Conservation (phyloP, 768 basidiomycete species). For the Lepiota venenata region DNA sequence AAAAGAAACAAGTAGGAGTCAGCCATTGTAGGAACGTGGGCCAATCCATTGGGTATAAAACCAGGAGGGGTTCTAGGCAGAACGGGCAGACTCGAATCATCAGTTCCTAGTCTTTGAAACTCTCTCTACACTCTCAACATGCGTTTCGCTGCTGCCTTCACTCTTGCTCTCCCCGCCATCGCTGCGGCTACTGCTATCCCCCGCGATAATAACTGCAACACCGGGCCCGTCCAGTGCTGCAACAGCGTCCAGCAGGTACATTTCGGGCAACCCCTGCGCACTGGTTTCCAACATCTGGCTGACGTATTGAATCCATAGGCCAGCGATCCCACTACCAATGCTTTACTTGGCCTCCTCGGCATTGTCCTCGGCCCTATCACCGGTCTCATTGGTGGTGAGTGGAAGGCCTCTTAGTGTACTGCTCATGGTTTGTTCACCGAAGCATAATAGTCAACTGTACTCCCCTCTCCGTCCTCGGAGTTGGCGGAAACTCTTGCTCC, state of each 20-base stretch:
- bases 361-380: conserved; percentile 16
- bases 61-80: no score
- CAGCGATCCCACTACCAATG: background rate
- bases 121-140: conserved; percentile 15
- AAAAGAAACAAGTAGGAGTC: no score
- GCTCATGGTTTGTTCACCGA: background rate
- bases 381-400: conserved; percentile 17
- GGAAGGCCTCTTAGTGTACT: conserved; percentile 5
- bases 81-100: background rate
- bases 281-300: background rate
- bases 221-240: conserved; percentile 20
- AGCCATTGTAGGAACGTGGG: no score
- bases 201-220: conserved; percentile 17
- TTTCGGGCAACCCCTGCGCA: background rate
- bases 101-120: background rate
- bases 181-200: conserved; percentile 18
- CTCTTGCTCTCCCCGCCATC: conserved; percentile 21
- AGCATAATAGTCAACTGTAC: conserved; percentile 15
- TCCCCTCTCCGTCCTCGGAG: conserved; percentile 16
- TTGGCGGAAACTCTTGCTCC: conserved; percentile 17
- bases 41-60: no score
- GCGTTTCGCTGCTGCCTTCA: conserved; percentile 16
- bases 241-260: conserved; percentile 12
- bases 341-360: conserved; percentile 10
- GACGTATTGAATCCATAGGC: background rate